Base-by-base conservation (phyloP, 805 yeast species). In the Kluyveromyces lactis region DNA sequence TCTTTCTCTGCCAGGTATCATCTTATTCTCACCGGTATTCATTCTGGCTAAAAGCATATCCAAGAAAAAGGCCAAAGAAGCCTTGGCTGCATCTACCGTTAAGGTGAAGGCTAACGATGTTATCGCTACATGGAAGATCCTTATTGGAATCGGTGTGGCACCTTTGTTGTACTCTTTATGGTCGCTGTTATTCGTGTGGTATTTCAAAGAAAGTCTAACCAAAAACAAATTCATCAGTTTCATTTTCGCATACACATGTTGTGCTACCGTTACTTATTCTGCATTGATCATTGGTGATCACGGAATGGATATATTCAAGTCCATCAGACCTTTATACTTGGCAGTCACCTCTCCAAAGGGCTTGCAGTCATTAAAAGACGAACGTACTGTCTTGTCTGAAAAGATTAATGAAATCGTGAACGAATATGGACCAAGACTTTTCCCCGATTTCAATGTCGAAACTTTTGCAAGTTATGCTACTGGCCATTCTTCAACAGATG, bases 71-170 rank as follows among this genome's bases (percentile, higher is more conserved):
- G 86, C 90, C 24, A 68, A 63, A 42, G 72, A 75, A 34, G 98
- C 97, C 0, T 68, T 92, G 44, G 89, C 87, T 9, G 80, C 73
- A 6, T 87, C 97, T 0, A 73, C 87, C 0, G 98, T 92, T 17
- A 92, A 92, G 58, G 80, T 92, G 44, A 79, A 79, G 54, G 98
- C 95, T 13, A 81, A 79, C 42, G 98, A 92, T 60, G 97, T 92
- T 18, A 75, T 92, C 43, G 97, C 97, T 2, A 89, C 97, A 1
- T 92, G 98, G 98, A 92, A 92, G 62, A 81, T 92, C 34, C 68
- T 92, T 46, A 86, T 90, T 29, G 79, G 89, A 26, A 73, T 92
- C 74, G 94, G 90, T 4, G 64, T 86, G 39, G 94, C 97, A 0
- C 98, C 98, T 2, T 58, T 86, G 31, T 66, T 92, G 21, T 92